These are phyloP conservation scores for Fusarium sp. DNA, from an alignment of 2,329 filamentous ascomycete genomes.

Conservation along the genomic window DNA sequence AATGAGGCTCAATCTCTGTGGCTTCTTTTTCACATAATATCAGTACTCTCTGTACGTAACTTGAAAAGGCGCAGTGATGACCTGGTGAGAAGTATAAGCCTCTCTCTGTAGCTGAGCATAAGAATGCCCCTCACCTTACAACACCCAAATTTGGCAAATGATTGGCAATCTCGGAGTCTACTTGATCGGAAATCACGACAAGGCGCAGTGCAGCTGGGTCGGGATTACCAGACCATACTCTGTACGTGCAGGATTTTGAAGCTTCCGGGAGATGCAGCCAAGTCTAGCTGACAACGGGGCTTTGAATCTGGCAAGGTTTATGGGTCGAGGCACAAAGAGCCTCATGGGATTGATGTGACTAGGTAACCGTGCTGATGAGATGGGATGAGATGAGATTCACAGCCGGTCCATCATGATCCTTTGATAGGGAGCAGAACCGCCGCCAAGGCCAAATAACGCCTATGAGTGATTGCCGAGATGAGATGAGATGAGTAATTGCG, in stretches of 20 bases:
- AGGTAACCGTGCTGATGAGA: constrained; percentile 11
- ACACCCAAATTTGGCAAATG: constrained; percentile 34
- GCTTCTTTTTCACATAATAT: neutral
- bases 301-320: constrained; percentile 5
- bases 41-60: neutral
- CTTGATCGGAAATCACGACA: constrained; percentile 40
- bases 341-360: constrained; percentile 8
- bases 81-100: too few species aligned
- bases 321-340: constrained; percentile 6
- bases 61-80: neutral
- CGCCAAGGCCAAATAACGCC: constrained; percentile 26
- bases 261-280: constrained; percentile 7
- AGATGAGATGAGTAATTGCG: constrained; percentile 27
- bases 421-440: constrained; percentile 21
- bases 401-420: constrained; percentile 6
- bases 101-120: too few species aligned
- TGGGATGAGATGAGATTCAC: constrained; percentile 13
- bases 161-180: constrained; percentile 46
- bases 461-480: constrained; percentile 32
- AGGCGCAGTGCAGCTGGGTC: constrained; percentile 24
- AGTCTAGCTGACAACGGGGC: constrained; percentile 1
- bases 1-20: neutral
- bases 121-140: too few species aligned
- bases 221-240: constrained; percentile 34
- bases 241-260: constrained; percentile 11